phyloP scores from a whole-genome alignment of 345 rosid species.

The Citrus inodora region DNA sequence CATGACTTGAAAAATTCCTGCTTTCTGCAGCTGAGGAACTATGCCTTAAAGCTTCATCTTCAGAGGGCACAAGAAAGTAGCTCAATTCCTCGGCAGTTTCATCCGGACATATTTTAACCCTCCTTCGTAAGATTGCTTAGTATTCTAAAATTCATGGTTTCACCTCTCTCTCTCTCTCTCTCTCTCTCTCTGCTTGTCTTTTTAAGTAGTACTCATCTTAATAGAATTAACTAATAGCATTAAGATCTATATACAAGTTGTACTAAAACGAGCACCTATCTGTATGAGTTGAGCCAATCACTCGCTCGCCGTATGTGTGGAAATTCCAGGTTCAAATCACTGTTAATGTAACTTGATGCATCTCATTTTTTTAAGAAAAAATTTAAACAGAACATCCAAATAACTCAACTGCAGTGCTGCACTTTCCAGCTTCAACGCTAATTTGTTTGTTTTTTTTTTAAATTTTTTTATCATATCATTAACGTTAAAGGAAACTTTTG shows the following conservation, averaged over 20 bases:
- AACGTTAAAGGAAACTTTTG: too few relatives aligned
- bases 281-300: neutral
- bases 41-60: constrained; percentile 44
- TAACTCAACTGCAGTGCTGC: neutral
- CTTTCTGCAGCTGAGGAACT: constrained; percentile 43
- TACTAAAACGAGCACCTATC: neutral
- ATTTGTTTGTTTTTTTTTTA: too few relatives aligned
- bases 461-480: too few relatives aligned
- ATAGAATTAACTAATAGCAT: neutral
- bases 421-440: neutral
- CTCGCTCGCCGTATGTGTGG: neutral
- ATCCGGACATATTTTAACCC: constrained; percentile 28
- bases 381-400: neutral
- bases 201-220: neutral
- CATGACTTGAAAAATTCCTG: constrained; percentile 7
- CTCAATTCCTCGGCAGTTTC: constrained; percentile 30
- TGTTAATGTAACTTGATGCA: neutral
- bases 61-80: constrained; percentile 37
- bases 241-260: constrained; percentile 1
- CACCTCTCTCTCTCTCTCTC: neutral
- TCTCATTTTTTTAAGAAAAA: neutral
- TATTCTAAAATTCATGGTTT: neutral
- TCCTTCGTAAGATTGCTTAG: neutral
- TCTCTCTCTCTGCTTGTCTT: too few relatives aligned
- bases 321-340: constrained; percentile 3